Conservation (phyloP, 192 early-diverging fungal species). For the Linnemannia schmuckeri region DNA sequence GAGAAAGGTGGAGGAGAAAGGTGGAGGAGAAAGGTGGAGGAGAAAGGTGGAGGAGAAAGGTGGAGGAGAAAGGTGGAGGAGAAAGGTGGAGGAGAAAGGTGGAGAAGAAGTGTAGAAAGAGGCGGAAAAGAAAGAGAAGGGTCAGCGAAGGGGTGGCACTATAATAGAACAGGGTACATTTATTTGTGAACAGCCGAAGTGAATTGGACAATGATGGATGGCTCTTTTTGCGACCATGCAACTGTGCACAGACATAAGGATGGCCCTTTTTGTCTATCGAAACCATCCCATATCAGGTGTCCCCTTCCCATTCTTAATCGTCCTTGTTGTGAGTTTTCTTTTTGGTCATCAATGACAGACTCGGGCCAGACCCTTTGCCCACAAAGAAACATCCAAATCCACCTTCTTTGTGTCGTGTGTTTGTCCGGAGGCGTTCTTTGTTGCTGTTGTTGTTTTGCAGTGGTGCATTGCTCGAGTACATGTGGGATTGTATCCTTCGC, state of each 20-base stretch:
- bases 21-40: too few relatives aligned
- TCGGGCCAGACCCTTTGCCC: background rate
- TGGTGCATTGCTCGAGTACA: background rate
- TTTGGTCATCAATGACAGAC: background rate
- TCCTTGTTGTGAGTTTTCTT: background rate
- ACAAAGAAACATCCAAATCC: background rate
- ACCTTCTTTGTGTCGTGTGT: background rate
- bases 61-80: background rate
- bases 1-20: background rate
- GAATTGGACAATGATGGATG: background rate
- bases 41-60: too few relatives aligned
- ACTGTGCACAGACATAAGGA: slow-evolving; percentile 7
- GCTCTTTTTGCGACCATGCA: background rate
- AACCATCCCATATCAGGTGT: background rate
- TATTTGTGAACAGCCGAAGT: slow-evolving; percentile 3
- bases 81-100: background rate
- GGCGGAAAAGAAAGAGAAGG: background rate
- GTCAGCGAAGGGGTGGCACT: background rate
- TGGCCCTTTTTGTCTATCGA: background rate
- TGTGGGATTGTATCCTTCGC: background rate
- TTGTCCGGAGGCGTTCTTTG: background rate
- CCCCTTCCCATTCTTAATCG: background rate
- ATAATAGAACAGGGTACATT: background rate
- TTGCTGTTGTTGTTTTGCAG: too few relatives aligned
- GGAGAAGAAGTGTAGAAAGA: background rate